Conservation (phyloP, 2,329 filamentous ascomycete species). For the Fusarium irregulare region DNA sequence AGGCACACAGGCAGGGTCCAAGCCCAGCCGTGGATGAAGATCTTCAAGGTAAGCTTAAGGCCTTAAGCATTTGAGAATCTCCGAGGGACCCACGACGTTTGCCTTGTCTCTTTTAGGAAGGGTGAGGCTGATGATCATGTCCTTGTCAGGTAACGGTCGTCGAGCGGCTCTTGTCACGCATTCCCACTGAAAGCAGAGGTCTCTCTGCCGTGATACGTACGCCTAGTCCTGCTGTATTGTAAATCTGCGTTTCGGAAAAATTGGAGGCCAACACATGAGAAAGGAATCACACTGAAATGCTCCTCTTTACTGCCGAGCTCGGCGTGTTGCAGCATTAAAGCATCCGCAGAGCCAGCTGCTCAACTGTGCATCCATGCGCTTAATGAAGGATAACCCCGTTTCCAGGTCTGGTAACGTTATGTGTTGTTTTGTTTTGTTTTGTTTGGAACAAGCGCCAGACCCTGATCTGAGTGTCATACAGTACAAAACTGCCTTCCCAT, state of each 20-base stretch:
- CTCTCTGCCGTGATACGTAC: constrained; percentile 28
- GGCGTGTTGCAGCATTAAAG: constrained; percentile 15
- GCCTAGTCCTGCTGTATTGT: neutral
- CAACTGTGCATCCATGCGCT: constrained; percentile 29
- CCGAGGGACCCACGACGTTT: constrained; percentile 22
- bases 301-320: constrained; percentile 31
- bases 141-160: constrained; percentile 25
- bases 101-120: constrained; percentile 3
- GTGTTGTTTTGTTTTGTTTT: neutral
- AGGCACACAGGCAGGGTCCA: constrained; percentile 39
- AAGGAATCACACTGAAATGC: constrained; percentile 12
- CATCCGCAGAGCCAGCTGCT: neutral
- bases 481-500: constrained; percentile 3
- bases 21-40: constrained; percentile 20
- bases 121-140: constrained; percentile 16
- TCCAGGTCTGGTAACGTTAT: neutral
- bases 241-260: neutral
- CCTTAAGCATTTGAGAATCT: constrained; percentile 43
- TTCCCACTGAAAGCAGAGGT: constrained; percentile 13
- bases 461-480: constrained; percentile 28
- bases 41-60: constrained; percentile 45
- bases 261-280: neutral
- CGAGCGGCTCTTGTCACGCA: constrained; percentile 29
- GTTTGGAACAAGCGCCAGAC: constrained; percentile 20
- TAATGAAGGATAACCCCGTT: constrained; percentile 18